phyloP scores from a whole-genome alignment of 2,329 filamentous ascomycete genomes.

The Neopestalotiopsis rosae region DNA sequence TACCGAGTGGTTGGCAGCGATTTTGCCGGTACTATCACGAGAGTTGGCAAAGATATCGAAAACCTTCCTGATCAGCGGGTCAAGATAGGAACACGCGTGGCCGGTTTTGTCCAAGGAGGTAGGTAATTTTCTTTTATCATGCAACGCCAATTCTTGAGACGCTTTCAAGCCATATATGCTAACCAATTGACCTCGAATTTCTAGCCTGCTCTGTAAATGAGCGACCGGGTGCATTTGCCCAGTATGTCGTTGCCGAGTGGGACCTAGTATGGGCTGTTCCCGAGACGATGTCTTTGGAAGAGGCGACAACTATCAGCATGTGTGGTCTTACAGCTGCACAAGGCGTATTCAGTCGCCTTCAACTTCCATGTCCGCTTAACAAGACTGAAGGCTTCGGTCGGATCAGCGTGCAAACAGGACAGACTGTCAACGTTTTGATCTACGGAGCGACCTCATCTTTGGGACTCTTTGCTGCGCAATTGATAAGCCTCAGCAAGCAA shows the following conservation, averaged over 20 bases:
- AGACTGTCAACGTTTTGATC: not conserved
- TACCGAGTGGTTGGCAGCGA: not conserved
- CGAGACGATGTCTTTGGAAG: not conserved
- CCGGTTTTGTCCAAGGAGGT: too few species aligned
- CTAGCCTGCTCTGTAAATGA: not conserved
- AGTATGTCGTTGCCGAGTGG: not conserved
- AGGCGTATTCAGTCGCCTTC: not conserved
- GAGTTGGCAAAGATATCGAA: too few species aligned
- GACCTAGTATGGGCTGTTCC: not conserved
- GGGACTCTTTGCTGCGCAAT: not conserved
- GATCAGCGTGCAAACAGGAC: not conserved
- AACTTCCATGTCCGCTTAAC: not conserved
- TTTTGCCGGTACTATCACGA: too few species aligned
- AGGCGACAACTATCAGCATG: not conserved
- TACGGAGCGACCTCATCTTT: not conserved
- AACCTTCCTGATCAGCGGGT: too few species aligned
- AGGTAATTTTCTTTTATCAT: too few species aligned
- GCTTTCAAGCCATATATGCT: too few species aligned
- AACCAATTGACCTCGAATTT: too few species aligned
- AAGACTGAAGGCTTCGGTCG: not conserved
- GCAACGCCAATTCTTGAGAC: too few species aligned
- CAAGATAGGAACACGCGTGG: too few species aligned
- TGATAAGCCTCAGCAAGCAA: not conserved
- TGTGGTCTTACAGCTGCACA: conserved; percentile 3
- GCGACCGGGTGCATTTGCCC: not conserved